Evolutionary conservation across 2,329 filamentous ascomycete species (phyloP).

Genomic region (Phaeophleospora eucalypticola): DNA sequence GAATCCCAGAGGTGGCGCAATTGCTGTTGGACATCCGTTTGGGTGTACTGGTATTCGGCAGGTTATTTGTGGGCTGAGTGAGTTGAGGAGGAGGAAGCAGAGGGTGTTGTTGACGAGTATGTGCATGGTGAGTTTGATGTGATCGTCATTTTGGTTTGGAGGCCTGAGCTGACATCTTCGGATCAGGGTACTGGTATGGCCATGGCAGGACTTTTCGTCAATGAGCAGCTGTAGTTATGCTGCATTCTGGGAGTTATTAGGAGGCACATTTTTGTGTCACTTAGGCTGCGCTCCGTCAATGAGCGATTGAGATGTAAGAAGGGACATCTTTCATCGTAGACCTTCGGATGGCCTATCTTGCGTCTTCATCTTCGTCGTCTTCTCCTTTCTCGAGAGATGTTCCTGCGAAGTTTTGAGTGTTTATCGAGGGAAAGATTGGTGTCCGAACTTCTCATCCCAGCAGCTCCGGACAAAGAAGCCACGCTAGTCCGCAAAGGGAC

Average conservation of each 20-base stretch:
- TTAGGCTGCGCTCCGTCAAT: too few species aligned
- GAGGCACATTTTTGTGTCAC: too few species aligned
- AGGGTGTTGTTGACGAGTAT: slow-evolving; percentile 82
- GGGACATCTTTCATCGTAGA: too few species aligned
- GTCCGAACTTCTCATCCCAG: not conserved
- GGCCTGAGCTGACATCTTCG: not conserved
- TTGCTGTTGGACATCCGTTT: slow-evolving; percentile 77
- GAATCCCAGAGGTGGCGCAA: slow-evolving; percentile 87
- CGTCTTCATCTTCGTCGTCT: too few species aligned
- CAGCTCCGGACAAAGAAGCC: not conserved
- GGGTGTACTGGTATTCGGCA: slow-evolving; percentile 82
- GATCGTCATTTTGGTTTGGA: slow-evolving; percentile 17
- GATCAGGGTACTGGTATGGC: slow-evolving; percentile 11
- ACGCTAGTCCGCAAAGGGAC: not conserved
- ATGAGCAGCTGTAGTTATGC: slow-evolving; percentile 32
- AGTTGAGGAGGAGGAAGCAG: slow-evolving; percentile 61
- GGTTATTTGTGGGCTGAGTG: slow-evolving; percentile 66
- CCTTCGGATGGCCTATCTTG: too few species aligned
- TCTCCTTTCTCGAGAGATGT: too few species aligned
- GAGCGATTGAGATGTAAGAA: too few species aligned
- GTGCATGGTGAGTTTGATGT: slow-evolving; percentile 54
- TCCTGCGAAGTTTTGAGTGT: too few species aligned
- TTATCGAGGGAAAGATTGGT: too few species aligned
- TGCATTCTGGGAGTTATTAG: too few species aligned
- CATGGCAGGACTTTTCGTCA: slow-evolving; percentile 48